Conservation (phyloP, 768 basidiomycete genomes). For the Hygrocybe coccinea region DNA sequence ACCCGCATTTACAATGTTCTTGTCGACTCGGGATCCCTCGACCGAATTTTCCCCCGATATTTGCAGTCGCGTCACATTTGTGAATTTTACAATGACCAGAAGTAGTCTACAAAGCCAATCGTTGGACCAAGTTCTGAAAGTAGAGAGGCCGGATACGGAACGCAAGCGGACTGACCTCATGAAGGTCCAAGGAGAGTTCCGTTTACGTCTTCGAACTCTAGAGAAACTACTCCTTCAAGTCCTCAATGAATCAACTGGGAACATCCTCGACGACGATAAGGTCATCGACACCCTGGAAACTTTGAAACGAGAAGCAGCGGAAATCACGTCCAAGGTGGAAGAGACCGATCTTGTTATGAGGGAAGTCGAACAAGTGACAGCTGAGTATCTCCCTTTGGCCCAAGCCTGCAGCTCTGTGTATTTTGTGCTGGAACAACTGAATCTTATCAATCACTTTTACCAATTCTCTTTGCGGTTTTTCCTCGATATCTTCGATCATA, state of each 20-base stretch:
- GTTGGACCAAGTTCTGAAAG: constrained; percentile 92
- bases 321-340: constrained; percentile 92
- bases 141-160: constrained; percentile 95
- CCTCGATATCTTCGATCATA: constrained; percentile 96
- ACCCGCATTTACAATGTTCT: constrained; percentile 99
- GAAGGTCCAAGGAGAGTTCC: constrained; percentile 98
- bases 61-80: constrained; percentile 93
- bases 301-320: constrained; percentile 92
- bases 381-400: constrained; percentile 90
- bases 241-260: constrained; percentile 93
- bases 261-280: constrained; percentile 97
- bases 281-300: constrained; percentile 96
- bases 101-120: constrained; percentile 98
- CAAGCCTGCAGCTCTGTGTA: constrained; percentile 95
- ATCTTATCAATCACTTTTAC: constrained; percentile 94
- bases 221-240: constrained; percentile 92
- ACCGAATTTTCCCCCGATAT: constrained; percentile 98
- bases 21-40: constrained; percentile 94
- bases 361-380: constrained; percentile 93
- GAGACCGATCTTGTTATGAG: constrained; percentile 95
- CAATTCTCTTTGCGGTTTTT: constrained; percentile 98
- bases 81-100: constrained; percentile 98
- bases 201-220: constrained; percentile 82
- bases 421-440: constrained; percentile 94
- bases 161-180: constrained; percentile 92